Evolutionary conservation across 139 green algal species (phyloP).

Genomic region (Marvania coccoides): DNA sequence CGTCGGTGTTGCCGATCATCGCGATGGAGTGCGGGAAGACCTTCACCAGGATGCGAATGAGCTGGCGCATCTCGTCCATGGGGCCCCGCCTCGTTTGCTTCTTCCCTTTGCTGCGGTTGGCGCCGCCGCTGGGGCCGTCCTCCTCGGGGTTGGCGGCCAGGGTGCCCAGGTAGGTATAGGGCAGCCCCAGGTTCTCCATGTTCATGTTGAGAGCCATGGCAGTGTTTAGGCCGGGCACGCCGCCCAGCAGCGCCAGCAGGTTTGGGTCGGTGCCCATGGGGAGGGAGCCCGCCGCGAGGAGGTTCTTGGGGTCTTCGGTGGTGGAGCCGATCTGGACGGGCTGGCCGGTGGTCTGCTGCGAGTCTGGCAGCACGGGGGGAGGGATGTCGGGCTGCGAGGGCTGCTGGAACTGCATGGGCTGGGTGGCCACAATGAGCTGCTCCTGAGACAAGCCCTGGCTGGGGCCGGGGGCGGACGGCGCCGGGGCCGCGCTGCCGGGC

Average conservation of each 20-base stretch:
- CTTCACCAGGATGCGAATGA: constrained; percentile 76
- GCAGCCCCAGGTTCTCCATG: too few relatives aligned
- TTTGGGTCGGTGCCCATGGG: background rate
- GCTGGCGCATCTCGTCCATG: constrained; percentile 89
- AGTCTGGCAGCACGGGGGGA: background rate
- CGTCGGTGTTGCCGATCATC: constrained; percentile 35
- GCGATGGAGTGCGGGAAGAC: constrained; percentile 51
- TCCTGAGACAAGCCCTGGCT: background rate
- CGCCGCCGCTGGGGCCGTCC: background rate
- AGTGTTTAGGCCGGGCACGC: background rate
- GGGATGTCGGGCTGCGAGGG: constrained; percentile 36
- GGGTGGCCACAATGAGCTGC: background rate
- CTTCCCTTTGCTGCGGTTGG: constrained; percentile 4
- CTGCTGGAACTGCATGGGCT: constrained; percentile 7
- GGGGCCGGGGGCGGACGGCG: background rate
- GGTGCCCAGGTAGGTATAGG: too few relatives aligned
- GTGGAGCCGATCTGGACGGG: background rate
- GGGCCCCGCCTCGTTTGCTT: constrained; percentile 52
- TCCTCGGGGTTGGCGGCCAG: background rate
- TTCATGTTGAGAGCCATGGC: background rate
- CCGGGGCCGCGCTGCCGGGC: background rate
- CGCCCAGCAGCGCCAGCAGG: constrained; percentile 3
- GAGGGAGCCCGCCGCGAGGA: background rate
- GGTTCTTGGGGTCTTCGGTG: background rate
- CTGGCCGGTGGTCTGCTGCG: background rate